Percentiles rank a stretch among this genome's conserved stretches.
These are phyloP conservation scores for Yamadazyma taylorii DNA, from an alignment of 1,139 yeast species.

Conservation along the genomic window DNA sequence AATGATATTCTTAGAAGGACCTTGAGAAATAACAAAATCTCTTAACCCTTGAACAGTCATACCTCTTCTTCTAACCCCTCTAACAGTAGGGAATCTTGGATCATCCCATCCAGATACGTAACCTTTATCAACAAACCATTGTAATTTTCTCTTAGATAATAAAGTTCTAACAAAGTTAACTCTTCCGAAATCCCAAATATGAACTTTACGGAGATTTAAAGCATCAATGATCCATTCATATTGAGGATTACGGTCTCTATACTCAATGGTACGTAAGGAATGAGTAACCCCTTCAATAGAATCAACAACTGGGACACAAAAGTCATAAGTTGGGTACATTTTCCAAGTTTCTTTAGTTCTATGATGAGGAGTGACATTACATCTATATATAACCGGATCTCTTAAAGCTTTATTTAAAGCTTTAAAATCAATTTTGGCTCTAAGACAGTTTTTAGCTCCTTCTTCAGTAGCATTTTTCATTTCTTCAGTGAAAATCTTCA, in stretches of 20 bases:
- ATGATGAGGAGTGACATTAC: slow-evolving; percentile 95
- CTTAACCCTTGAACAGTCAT: slow-evolving; percentile 97
- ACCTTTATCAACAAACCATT: slow-evolving; percentile 94
- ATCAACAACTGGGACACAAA: slow-evolving; percentile 96
- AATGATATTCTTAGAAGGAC: slow-evolving; percentile 94
- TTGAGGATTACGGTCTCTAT: slow-evolving; percentile 97
- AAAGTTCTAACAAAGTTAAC: slow-evolving; percentile 94
- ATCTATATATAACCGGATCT: slow-evolving; percentile 96
- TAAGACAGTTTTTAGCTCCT: slow-evolving; percentile 84
- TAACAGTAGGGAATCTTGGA: slow-evolving; percentile 98
- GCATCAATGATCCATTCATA: slow-evolving; percentile 93
- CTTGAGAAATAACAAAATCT: slow-evolving; percentile 90
- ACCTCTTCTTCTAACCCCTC: slow-evolving; percentile 99
- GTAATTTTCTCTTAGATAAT: slow-evolving; percentile 93
- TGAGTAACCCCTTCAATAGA: slow-evolving; percentile 95
- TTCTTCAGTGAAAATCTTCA: slow-evolving; percentile 78
- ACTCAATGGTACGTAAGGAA: slow-evolving; percentile 94
- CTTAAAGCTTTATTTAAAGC: slow-evolving; percentile 91
- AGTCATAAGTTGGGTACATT: slow-evolving; percentile 95
- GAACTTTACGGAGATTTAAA: slow-evolving; percentile 81
- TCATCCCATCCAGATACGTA: slow-evolving; percentile 94
- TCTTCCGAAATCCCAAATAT: slow-evolving; percentile 96
- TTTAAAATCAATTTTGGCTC: slow-evolving; percentile 92
- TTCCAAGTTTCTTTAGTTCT: slow-evolving; percentile 92
- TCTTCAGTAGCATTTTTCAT: slow-evolving; percentile 92